Evolutionary conservation across 2,329 filamentous ascomycete genomes (phyloP).

Genomic region (Coleophoma eucalyptorum): DNA sequence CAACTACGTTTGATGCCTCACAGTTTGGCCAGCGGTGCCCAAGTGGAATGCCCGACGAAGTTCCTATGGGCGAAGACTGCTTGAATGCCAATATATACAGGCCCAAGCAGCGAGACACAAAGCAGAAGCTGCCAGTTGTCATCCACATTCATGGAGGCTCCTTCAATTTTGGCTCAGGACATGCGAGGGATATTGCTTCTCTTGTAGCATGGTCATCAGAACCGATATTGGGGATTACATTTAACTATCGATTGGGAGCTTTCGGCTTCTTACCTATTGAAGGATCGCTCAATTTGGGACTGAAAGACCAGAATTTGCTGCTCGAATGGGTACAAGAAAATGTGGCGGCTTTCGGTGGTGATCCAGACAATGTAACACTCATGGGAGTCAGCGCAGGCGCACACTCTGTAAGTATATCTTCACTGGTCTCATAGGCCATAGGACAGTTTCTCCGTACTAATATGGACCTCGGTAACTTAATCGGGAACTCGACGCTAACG

Average conservation of each 20-base stretch:
- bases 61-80: conserved; percentile 41
- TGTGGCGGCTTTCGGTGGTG: conserved; percentile 56
- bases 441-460: too few species aligned
- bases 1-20: conserved; percentile 29
- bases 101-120: conserved; percentile 21
- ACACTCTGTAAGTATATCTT: conserved; percentile 44
- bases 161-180: conserved; percentile 52
- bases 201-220: conserved; percentile 51
- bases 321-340: conserved; percentile 59
- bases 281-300: conserved; percentile 59
- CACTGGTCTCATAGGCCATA: too few species aligned
- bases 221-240: conserved; percentile 51
- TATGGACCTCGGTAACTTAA: too few species aligned
- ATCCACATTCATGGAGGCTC: conserved; percentile 61
- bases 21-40: conserved; percentile 28
- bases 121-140: conserved; percentile 41
- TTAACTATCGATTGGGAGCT: conserved; percentile 59
- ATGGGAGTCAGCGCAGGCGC: conserved; percentile 60
- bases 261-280: conserved; percentile 63
- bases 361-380: conserved; percentile 52
- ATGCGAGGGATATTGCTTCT: conserved; percentile 54
- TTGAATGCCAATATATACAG: conserved; percentile 47
- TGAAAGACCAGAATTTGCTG: conserved; percentile 56
- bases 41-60: conserved; percentile 9
- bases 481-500: background rate